Evolutionary conservation across 1,139 yeast genomes (phyloP).

Genomic region (Candida sanyaensis): DNA sequence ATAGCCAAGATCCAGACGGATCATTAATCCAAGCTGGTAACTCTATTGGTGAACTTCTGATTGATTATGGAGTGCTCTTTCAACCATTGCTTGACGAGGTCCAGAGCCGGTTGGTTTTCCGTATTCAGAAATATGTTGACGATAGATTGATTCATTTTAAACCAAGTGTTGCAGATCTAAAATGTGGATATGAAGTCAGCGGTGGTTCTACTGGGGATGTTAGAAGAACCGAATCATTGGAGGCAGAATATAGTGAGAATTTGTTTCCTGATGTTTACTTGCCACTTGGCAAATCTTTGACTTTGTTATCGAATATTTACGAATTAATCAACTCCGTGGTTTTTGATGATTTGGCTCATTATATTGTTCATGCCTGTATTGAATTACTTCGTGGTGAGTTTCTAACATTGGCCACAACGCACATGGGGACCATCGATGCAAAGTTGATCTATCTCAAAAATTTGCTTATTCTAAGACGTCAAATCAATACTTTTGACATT

Average conservation of each 20-base stretch:
- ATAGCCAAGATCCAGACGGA: slow-evolving; percentile 24
- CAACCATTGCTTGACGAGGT: slow-evolving; percentile 74
- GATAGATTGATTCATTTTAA: slow-evolving; percentile 64
- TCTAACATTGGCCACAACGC: slow-evolving; percentile 40
- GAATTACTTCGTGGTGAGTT: slow-evolving; percentile 54
- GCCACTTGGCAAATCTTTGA: slow-evolving; percentile 72
- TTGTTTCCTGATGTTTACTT: slow-evolving; percentile 61
- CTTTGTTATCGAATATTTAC: slow-evolving; percentile 74
- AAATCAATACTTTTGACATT: slow-evolving; percentile 77
- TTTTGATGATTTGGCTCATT: slow-evolving; percentile 88
- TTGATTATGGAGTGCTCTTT: slow-evolving; percentile 60
- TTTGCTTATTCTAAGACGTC: slow-evolving; percentile 67
- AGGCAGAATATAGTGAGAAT: slow-evolving; percentile 39
- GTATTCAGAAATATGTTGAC: slow-evolving; percentile 74
- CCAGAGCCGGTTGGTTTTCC: slow-evolving; percentile 76
- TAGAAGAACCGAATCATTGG: slow-evolving; percentile 20
- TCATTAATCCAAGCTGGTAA: slow-evolving; percentile 6
- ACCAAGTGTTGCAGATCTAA: slow-evolving; percentile 68
- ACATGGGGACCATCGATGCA: slow-evolving; percentile 54
- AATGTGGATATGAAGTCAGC: slow-evolving; percentile 44
- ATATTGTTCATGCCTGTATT: slow-evolving; percentile 79
- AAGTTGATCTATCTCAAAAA: slow-evolving; percentile 72
- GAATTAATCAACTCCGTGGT: slow-evolving; percentile 75
- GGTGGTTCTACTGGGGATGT: slow-evolving; percentile 21
- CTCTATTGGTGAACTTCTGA: slow-evolving; percentile 10